These are phyloP conservation scores for Microdochium paspali DNA, from an alignment of 2,329 filamentous ascomycete species.

Conservation along the genomic window DNA sequence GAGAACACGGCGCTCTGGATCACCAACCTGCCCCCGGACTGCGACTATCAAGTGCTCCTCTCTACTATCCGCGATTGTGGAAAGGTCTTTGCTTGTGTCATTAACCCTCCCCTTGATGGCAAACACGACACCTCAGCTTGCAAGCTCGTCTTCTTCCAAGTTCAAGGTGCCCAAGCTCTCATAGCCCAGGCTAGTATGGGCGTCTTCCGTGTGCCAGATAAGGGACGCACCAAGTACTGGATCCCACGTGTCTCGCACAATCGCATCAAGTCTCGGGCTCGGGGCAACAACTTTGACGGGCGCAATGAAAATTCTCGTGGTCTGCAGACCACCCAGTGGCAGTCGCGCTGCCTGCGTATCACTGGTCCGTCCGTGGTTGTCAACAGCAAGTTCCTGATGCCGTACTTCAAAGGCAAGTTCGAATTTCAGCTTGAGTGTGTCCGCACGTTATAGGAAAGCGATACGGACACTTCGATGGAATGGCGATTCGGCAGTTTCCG, in stretches of 20 bases:
- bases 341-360: constrained; percentile 41
- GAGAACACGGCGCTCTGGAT: constrained; percentile 44
- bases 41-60: constrained; percentile 34
- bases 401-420: constrained; percentile 32
- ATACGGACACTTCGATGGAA: constrained; percentile 26
- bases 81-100: constrained; percentile 39
- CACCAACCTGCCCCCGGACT: constrained; percentile 35
- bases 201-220: constrained; percentile 16
- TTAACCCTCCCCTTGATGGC: constrained; percentile 34
- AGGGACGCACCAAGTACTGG: constrained; percentile 23
- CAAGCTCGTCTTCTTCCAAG: constrained; percentile 36
- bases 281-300: constrained; percentile 2
- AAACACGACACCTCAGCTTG: constrained; percentile 19
- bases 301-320: no score
- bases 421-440: constrained; percentile 37
- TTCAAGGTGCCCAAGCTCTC: constrained; percentile 40
- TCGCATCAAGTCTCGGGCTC: constrained; percentile 30
- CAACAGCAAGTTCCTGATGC: constrained; percentile 26
- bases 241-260: constrained; percentile 33
- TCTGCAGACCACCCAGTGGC: background rate
- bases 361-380: constrained; percentile 33
- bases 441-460: constrained; percentile 13
- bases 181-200: constrained; percentile 36
- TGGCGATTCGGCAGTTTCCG: constrained; percentile 45
- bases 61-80: constrained; percentile 32